Conservation (phyloP, 2,329 filamentous ascomycete genomes). For the Diaporthe australafricana region DNA sequence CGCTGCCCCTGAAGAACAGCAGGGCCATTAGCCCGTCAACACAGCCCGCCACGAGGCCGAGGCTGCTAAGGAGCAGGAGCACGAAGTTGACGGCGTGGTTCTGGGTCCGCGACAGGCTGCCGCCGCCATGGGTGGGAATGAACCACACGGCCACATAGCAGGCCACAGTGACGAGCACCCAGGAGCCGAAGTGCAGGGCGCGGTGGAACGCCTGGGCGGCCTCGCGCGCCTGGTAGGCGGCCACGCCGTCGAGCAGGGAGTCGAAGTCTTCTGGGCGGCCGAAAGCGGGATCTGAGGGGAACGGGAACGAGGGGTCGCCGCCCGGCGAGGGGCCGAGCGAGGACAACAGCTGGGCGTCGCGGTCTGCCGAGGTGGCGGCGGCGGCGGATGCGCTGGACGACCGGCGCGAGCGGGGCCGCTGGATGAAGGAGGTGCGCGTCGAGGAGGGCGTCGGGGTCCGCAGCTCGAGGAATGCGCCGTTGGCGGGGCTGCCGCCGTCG, state of each 20-base stretch:
- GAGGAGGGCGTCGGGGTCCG: constrained; percentile 48
- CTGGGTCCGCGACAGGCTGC: constrained; percentile 1
- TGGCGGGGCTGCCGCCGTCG: constrained; percentile 35
- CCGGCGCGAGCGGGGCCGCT: constrained; percentile 38
- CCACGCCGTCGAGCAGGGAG: constrained; percentile 78
- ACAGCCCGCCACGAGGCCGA: constrained; percentile 80
- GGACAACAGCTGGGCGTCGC: constrained; percentile 40
- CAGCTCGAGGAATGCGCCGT: constrained; percentile 51
- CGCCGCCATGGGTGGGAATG: constrained; percentile 63
- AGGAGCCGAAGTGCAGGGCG: constrained; percentile 77
- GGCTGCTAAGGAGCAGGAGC: constrained; percentile 81
- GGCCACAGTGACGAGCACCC: constrained; percentile 75
- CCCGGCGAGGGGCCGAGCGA: constrained; percentile 41
- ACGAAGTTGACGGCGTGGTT: constrained; percentile 68
- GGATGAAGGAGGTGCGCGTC: constrained; percentile 23
- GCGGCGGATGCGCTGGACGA: constrained; percentile 36
- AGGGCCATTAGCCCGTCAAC: constrained; percentile 88
- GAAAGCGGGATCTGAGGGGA: constrained; percentile 38
- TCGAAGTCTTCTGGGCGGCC: constrained; percentile 56
- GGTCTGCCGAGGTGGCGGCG: constrained; percentile 6
- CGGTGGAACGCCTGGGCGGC: constrained; percentile 78
- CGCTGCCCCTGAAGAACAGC: constrained; percentile 89
- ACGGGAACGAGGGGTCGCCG: constrained; percentile 36
- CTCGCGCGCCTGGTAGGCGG: constrained; percentile 78
- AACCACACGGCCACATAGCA: constrained; percentile 91